A percentile compares a stretch with the other conserved stretches of the same genome.
phyloP scores from a whole-genome alignment of 2,329 filamentous ascomycete genomes.

The Pyricularia pennisetigena region DNA sequence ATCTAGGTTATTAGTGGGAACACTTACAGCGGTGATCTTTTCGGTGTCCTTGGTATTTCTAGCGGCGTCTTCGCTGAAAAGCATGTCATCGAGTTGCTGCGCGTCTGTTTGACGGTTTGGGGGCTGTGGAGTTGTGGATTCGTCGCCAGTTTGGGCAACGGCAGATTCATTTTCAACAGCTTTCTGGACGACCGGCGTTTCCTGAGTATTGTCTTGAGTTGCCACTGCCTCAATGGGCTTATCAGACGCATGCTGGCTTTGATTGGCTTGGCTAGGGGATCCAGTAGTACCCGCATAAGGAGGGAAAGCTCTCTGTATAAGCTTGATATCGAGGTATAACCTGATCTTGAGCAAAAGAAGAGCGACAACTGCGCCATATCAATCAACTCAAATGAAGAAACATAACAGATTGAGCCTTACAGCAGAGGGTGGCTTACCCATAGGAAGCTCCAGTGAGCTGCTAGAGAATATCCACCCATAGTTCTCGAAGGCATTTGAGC shows the following conservation, averaged over 20 bases:
- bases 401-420: neutral
- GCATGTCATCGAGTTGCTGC: neutral
- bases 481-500: slow-evolving; percentile 29
- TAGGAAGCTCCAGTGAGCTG: neutral
- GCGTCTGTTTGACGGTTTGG: neutral
- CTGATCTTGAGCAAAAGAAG: slow-evolving; percentile 9
- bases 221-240: neutral
- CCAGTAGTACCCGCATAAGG: neutral
- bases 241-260: neutral
- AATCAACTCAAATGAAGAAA: neutral
- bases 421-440: neutral
- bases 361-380: neutral
- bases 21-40: neutral
- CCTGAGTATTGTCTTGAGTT: neutral
- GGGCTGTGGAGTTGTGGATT: neutral
- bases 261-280: neutral
- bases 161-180: neutral
- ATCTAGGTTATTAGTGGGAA: neutral
- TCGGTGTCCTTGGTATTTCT: neutral
- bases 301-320: neutral
- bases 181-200: neutral
- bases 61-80: neutral
- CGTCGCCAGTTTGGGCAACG: neutral
- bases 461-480: neutral
- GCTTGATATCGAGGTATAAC: slow-evolving; percentile 9